These are phyloP conservation scores for Saturnispora diversa DNA, from an alignment of 805 yeast genomes.

Conservation along the genomic window DNA sequence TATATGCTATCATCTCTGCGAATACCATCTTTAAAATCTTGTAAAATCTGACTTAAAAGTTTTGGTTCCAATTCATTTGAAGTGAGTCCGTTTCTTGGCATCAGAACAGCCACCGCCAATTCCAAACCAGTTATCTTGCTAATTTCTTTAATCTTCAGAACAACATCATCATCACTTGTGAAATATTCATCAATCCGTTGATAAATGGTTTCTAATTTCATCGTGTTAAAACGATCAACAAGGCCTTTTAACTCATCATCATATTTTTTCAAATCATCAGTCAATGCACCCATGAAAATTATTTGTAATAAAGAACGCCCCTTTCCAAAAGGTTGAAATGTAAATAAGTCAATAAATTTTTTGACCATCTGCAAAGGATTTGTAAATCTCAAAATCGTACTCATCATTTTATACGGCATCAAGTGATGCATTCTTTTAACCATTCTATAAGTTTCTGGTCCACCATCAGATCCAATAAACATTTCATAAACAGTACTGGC, in stretches of 20 bases:
- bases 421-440: constrained; percentile 62
- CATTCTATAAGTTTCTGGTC: constrained; percentile 68
- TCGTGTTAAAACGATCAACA: constrained; percentile 5
- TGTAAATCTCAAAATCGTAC: constrained; percentile 69
- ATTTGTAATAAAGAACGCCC: constrained; percentile 59
- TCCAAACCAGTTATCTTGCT: constrained; percentile 17
- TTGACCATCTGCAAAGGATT: constrained; percentile 84
- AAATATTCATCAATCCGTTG: constrained; percentile 28
- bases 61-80: constrained; percentile 4
- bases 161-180: constrained; percentile 19
- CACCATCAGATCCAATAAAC: constrained; percentile 72
- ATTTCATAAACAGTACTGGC: constrained; percentile 79
- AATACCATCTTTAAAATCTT: constrained; percentile 13
- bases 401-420: constrained; percentile 74
- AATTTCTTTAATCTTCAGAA: constrained; percentile 27
- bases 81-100: constrained; percentile 13
- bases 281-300: constrained; percentile 61
- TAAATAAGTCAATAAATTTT: constrained; percentile 67
- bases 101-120: constrained; percentile 11
- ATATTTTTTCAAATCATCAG: constrained; percentile 65
- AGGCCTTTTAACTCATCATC: constrained; percentile 30
- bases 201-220: constrained; percentile 11
- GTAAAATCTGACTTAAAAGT: constrained; percentile 5
- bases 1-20: constrained; percentile 19
- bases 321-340: constrained; percentile 40